Percentiles rank a stretch among this genome's conserved stretches.
phyloP scores from a whole-genome alignment of 208 protist species.

The Lotmaria passim region DNA sequence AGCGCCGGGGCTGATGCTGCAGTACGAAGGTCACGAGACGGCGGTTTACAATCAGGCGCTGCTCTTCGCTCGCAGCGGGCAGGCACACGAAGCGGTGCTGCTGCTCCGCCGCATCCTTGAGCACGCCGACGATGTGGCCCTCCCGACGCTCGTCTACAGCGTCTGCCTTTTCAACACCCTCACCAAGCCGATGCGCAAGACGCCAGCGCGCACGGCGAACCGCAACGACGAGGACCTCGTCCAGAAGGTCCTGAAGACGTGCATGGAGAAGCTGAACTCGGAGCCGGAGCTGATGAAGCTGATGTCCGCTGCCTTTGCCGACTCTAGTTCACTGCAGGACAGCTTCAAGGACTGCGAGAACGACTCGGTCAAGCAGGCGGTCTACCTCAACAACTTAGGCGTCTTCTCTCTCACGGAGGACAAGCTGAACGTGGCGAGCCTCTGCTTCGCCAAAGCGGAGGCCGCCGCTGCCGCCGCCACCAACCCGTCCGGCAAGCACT shows the following conservation, averaged over 20 bases:
- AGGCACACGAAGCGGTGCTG: constrained; percentile 57
- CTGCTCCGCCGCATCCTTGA: constrained; percentile 80
- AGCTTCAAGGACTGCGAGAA: constrained; percentile 52
- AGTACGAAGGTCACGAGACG: constrained; percentile 87
- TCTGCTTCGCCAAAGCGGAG: constrained; percentile 88
- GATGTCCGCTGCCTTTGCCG: constrained; percentile 69
- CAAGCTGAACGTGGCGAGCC: constrained; percentile 75
- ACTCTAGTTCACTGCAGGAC: constrained; percentile 79
- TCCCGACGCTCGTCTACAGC: constrained; percentile 53
- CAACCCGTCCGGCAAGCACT: constrained; percentile 34
- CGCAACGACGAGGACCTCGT: constrained; percentile 80
- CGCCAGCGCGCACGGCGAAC: constrained; percentile 46
- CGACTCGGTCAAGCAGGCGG: constrained; percentile 50
- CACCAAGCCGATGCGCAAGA: constrained; percentile 54
- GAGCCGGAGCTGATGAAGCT: constrained; percentile 57
- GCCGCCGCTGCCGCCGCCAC: constrained; percentile 41
- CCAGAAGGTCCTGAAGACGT: constrained; percentile 61
- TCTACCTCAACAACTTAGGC: constrained; percentile 91
- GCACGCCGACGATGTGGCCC: constrained; percentile 54
- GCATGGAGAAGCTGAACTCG: constrained; percentile 45
- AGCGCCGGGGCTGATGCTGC: constrained; percentile 42
- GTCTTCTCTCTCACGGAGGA: constrained; percentile 76
- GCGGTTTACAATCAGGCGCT: constrained; percentile 80
- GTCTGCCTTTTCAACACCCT: constrained; percentile 88
- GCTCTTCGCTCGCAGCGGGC: constrained; percentile 68